Evolutionary conservation across 1,284 basidiomycete species (phyloP).

Genomic region (Cryptococcus sp.): DNA sequence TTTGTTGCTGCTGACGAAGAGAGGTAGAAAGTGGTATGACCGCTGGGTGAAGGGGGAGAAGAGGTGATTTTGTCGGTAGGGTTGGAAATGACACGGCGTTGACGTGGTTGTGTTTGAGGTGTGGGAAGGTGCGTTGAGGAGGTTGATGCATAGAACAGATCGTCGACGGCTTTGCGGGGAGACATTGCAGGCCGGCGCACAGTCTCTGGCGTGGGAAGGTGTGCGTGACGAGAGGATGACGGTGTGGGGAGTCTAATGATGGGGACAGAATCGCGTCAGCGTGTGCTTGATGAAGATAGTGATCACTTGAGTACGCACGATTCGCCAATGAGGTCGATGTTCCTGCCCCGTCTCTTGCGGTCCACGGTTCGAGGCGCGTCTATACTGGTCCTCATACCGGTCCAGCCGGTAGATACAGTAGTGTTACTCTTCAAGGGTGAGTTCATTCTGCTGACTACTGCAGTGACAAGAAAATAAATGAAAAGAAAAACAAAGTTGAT

Average conservation of each 20-base stretch:
- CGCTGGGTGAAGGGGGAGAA: slow-evolving; percentile 33
- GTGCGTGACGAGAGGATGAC: slow-evolving; percentile 21
- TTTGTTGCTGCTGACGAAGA: slow-evolving; percentile 16
- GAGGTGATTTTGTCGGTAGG: slow-evolving; percentile 3
- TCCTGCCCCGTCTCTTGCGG: slow-evolving; percentile 36
- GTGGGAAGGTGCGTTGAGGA: slow-evolving; percentile 59
- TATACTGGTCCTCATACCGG: slow-evolving; percentile 18
- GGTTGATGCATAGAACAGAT: slow-evolving; percentile 16
- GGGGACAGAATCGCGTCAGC: slow-evolving; percentile 1
- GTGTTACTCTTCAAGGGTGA: slow-evolving; percentile 19
- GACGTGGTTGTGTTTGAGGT: slow-evolving; percentile 60
- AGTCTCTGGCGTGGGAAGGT: slow-evolving; percentile 46
- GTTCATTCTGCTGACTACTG: slow-evolving; percentile 12
- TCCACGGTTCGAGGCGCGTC: slow-evolving; percentile 35
- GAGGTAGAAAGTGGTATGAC: slow-evolving; percentile 44
- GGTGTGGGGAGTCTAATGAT: slow-evolving; percentile 30
- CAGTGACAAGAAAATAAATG: not conserved
- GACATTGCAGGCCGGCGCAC: slow-evolving; percentile 24
- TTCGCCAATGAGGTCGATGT: slow-evolving; percentile 32
- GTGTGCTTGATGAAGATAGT: not conserved
- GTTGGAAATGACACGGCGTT: slow-evolving; percentile 14
- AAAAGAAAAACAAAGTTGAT: not conserved
- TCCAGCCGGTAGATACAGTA: slow-evolving; percentile 30
- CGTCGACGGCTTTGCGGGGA: slow-evolving; percentile 16
- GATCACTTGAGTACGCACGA: slow-evolving; percentile 10